Conservation (phyloP, 2,329 filamentous ascomycete genomes). For the Dactylonectria macrodidyma region DNA sequence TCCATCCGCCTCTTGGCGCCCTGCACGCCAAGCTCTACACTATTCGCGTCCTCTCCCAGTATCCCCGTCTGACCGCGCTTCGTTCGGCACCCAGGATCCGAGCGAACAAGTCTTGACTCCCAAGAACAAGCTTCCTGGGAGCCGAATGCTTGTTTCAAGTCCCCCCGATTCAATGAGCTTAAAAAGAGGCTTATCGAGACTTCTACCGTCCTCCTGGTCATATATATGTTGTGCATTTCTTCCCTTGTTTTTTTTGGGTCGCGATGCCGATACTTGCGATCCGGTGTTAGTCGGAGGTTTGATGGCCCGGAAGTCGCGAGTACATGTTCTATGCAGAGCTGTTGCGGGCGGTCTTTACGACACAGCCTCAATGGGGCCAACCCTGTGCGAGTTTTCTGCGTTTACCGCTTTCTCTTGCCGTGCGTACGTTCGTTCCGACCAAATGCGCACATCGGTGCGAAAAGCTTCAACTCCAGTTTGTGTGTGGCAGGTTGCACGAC, state of each 20-base stretch:
- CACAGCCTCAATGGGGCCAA: conserved; percentile 15
- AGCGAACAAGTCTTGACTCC: neutral
- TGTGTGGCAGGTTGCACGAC: neutral
- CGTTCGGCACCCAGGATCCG: conserved; percentile 5
- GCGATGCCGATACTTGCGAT: no score
- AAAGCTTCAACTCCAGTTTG: neutral
- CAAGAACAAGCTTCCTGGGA: conserved; percentile 19
- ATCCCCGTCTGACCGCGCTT: neutral
- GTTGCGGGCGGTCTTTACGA: neutral
- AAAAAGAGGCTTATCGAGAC: neutral
- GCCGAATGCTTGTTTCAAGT: conserved; percentile 19
- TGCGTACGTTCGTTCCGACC: neutral
- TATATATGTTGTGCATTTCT: neutral
- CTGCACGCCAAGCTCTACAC: conserved; percentile 30
- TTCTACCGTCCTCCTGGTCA: neutral
- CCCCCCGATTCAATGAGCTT: conserved; percentile 5
- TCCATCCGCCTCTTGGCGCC: conserved; percentile 12
- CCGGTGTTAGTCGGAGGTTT: no score
- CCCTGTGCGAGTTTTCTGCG: neutral
- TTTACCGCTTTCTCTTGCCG: neutral
- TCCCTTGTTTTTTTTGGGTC: no score
- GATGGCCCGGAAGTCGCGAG: neutral
- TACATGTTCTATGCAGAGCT: neutral
- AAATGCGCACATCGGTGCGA: neutral
- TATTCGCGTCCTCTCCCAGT: neutral